Evolutionary conservation across 164 flowering plant species (phyloP), one percentile per base, ranked within the genome.

Genomic region (Sextonia rubra): DNA sequence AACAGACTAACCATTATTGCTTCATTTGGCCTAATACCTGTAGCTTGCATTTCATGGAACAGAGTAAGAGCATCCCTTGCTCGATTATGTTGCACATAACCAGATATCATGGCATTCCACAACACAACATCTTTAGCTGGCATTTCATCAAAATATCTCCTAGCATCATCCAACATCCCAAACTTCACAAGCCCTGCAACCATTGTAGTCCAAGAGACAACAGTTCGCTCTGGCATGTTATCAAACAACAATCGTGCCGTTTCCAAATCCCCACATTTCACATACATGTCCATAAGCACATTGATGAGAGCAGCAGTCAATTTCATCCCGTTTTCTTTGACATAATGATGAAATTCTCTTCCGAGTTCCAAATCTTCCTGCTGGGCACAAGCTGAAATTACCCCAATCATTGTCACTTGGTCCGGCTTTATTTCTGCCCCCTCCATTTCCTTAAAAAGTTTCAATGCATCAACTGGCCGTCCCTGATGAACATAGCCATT

Each of bases 41-140:
- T 64, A 1, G 79, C 75, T 74, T 86, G 90, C 90, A 90, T 88
- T 71, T 85, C 86, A 15, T 84, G 83, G 77, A 91, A 88, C 76
- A 91, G 72, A 37, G 75, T 81, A 48, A 90, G 79, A 52, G 91
- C 90, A 68, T 91, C 90, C 82, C 84, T 83, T 49, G 80, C 44
- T 23, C 80, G 80, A 66, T 82, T 80, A 70, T 85, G 83, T 73
- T 85, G 86, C 60, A 86, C 87, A 80, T 82, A 87, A 27, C 91
- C 91, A 23, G 85, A 78, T 29, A 91, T 85, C 78, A 91, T 72
- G 3, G 88, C 92, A 81, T 88, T 91, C 92, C 97, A 91, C 14
- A 85, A 80, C n/a, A 87, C 83, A 52, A 83, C 83, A 78, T 89
- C 86, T 64, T 81, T 91, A 74, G 86, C 87, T 0, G 87, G 87